These are phyloP conservation scores for Podospora didyma DNA, from an alignment of 495 filamentous ascomycete species.

Conservation along the genomic window DNA sequence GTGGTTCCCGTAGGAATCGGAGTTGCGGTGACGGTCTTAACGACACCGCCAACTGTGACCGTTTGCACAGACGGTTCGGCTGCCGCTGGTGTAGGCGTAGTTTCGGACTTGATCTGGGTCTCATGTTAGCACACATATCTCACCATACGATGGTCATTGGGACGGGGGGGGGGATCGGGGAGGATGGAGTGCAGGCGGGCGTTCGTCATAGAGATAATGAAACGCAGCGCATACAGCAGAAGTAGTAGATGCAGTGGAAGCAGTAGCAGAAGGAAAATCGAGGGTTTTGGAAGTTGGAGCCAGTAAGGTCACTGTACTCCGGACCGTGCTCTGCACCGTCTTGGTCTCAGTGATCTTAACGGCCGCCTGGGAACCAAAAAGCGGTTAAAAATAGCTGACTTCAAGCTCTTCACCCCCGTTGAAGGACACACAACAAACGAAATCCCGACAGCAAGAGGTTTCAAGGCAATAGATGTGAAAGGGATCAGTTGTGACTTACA, in stretches of 20 bases:
- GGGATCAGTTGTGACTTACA: neutral
- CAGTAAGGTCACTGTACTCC: slow-evolving; percentile 25
- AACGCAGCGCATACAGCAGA: slow-evolving; percentile 25
- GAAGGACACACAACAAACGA: neutral
- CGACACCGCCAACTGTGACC: slow-evolving; percentile 37
- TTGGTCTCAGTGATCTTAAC: slow-evolving; percentile 28
- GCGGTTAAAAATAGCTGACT: slow-evolving; percentile 9
- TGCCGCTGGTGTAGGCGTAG: slow-evolving; percentile 5
- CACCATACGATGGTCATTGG: too few relatives aligned
- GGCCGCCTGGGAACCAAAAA: slow-evolving; percentile 5
- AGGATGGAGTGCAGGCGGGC: slow-evolving; percentile 13
- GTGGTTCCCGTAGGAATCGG: slow-evolving; percentile 20
- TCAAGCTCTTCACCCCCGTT: neutral
- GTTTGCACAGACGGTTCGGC: too few relatives aligned
- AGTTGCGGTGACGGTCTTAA: slow-evolving; percentile 38
- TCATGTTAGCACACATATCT: neutral
- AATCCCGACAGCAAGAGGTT: neutral
- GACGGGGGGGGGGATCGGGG: too few relatives aligned
- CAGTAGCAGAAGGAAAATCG: slow-evolving; percentile 19
- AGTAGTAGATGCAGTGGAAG: slow-evolving; percentile 22
- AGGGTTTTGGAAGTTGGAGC: slow-evolving; percentile 10
- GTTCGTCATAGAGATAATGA: neutral
- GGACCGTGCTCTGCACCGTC: slow-evolving; percentile 30
- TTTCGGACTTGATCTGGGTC: neutral
- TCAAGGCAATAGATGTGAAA: neutral